Conservation (phyloP, 306 rosid species). For the Pueraria montana region DNA sequence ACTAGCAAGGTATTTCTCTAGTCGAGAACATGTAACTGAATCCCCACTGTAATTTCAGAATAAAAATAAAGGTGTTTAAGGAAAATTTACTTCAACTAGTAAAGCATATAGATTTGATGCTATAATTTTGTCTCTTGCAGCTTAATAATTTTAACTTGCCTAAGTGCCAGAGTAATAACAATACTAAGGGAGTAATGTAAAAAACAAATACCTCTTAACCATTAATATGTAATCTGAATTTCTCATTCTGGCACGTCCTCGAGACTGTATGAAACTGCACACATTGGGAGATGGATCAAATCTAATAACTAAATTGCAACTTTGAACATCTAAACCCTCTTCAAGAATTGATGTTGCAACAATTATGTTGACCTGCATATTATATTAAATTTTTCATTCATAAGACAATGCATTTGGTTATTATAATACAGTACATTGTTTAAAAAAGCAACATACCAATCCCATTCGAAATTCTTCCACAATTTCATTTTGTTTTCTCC, state of each 20-base stretch:
- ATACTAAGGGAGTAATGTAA: background rate
- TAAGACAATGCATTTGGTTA: constrained; percentile 31
- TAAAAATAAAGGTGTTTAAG: constrained; percentile 15
- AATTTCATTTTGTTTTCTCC: constrained; percentile 76
- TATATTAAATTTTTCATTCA: constrained; percentile 43
- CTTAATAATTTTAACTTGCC: background rate
- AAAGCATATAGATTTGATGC: constrained; percentile 23
- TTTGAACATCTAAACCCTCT: constrained; percentile 94
- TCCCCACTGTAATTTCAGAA: constrained; percentile 70
- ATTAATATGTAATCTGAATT: constrained; percentile 82
- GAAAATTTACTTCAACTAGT: background rate
- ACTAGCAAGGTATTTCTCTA: constrained; percentile 71
- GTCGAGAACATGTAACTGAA: constrained; percentile 62
- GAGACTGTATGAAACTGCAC: constrained; percentile 89
- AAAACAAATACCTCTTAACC: constrained; percentile 69
- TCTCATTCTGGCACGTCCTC: constrained; percentile 89
- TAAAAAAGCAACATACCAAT: constrained; percentile 60
- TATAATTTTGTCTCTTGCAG: background rate
- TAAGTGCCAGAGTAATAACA: background rate
- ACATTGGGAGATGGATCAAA: constrained; percentile 89
- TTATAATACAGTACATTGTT: constrained; percentile 9
- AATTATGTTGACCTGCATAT: constrained; percentile 78
- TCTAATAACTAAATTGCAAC: constrained; percentile 89
- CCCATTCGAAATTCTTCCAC: constrained; percentile 90
- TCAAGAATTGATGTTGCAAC: constrained; percentile 97